A percentile compares a stretch with the other conserved stretches of the same genome.
Evolutionary conservation across 2,329 filamentous ascomycete genomes (phyloP).

Genomic region (Dactylellina sp.): DNA sequence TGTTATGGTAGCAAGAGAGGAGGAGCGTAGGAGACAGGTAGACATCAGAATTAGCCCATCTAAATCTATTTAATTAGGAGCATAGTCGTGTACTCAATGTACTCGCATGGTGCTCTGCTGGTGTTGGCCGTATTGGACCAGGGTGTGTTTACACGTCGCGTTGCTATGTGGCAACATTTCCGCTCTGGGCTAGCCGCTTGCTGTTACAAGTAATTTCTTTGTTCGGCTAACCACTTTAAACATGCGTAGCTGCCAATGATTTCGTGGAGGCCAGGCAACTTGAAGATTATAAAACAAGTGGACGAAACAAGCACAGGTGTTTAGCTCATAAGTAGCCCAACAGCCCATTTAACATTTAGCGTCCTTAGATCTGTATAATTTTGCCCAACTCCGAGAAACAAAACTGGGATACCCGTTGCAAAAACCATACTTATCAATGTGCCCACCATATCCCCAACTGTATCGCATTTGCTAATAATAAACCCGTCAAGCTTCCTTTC

Average conservation of each 20-base stretch:
- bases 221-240: no score
- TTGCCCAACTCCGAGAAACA: conserved; percentile 77
- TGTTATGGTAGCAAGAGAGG: neutral
- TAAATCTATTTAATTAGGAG: no score
- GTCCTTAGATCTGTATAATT: conserved; percentile 61
- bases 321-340: conserved; percentile 60
- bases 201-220: conserved; percentile 1
- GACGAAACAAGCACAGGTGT: neutral
- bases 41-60: neutral
- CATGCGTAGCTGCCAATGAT: no score
- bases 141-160: conserved; percentile 38
- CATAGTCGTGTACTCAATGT: conserved; percentile 4
- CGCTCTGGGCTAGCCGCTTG: neutral
- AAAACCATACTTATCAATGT: conserved; percentile 97
- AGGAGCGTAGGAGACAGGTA: neutral
- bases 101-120: conserved; percentile 3
- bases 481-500: conserved; percentile 89
- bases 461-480: conserved; percentile 98
- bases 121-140: neutral
- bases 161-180: conserved; percentile 42
- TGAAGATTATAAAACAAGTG: neutral
- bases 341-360: conserved; percentile 61
- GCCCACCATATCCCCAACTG: conserved; percentile 91
- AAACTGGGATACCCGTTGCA: conserved; percentile 92
- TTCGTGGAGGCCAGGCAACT: no score